These are phyloP conservation scores for Rhynchospora tenuis DNA, from an alignment of 176 grass and related monocot species.

Conservation along the genomic window DNA sequence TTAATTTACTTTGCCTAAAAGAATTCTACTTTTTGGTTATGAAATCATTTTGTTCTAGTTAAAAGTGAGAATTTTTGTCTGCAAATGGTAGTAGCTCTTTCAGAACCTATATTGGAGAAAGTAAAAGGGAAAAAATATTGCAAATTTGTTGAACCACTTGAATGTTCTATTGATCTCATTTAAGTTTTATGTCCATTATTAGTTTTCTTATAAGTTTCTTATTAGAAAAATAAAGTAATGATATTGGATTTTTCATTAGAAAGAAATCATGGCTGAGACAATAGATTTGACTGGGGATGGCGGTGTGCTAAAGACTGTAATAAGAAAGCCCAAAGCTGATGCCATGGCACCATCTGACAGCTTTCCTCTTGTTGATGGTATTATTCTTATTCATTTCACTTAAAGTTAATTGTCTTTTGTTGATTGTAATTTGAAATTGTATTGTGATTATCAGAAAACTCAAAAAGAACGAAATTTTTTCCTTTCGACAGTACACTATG, in stretches of 20 bases:
- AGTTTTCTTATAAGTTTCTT: background rate
- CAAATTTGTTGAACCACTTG: background rate
- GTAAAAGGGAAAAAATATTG: background rate
- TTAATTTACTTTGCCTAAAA: background rate
- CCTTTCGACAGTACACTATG: slow-evolving; percentile 73
- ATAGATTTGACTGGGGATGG: slow-evolving; percentile 83
- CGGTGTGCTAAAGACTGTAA: slow-evolving; percentile 70
- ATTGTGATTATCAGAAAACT: background rate
- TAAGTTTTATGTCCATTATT: background rate
- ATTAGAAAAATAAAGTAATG: background rate
- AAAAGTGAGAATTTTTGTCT: background rate
- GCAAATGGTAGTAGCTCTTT: background rate
- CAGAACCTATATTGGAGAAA: background rate
- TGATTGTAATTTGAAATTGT: background rate
- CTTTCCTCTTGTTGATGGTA: slow-evolving; percentile 88
- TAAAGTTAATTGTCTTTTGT: background rate
- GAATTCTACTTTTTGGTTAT: background rate
- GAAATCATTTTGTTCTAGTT: background rate
- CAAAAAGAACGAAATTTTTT: background rate
- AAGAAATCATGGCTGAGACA: slow-evolving; percentile 55
- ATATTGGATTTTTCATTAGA: background rate
- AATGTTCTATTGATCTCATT: background rate
- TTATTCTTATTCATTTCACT: background rate
- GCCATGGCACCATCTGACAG: slow-evolving; percentile 68
- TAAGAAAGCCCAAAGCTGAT: slow-evolving; percentile 71